phyloP scores from a whole-genome alignment of 1,139 yeast species.

The Barnettozyma hawaiiensis region DNA sequence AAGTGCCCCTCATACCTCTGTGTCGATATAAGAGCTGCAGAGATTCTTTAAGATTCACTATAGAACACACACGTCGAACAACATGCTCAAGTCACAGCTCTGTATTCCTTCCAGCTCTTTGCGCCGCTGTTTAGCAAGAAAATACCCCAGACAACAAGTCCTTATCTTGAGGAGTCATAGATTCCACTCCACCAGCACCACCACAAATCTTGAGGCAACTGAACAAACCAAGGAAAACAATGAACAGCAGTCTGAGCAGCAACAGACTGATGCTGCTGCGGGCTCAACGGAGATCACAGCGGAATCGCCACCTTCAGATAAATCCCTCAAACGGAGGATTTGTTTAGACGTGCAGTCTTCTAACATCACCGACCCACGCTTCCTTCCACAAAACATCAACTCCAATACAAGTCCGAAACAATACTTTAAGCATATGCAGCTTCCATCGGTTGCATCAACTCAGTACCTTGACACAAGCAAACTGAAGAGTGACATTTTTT shows the following conservation, averaged over 20 bases:
- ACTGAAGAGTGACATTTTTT: constrained; percentile 19
- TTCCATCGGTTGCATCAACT: constrained; percentile 24
- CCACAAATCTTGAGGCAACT: constrained; percentile 5
- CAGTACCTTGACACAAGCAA: constrained; percentile 18
- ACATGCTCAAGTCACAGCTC: constrained; percentile 6
- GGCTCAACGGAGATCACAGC: background rate
- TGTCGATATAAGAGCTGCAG: background rate
- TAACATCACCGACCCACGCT: constrained; percentile 6
- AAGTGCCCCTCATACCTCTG: no score
- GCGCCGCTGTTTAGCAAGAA: background rate
- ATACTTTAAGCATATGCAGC: constrained; percentile 7
- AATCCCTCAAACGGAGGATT: constrained; percentile 8
- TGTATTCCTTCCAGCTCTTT: constrained; percentile 13
- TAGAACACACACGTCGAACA: background rate
- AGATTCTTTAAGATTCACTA: background rate
- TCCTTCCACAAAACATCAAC: background rate
- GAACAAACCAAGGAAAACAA: constrained; percentile 14
- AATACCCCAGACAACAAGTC: constrained; percentile 5
- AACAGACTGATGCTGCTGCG: constrained; percentile 4
- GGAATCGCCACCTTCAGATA: background rate
- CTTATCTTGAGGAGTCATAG: constrained; percentile 1
- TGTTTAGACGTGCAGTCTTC: constrained; percentile 5
- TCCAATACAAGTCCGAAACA: constrained; percentile 4
- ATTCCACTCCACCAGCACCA: constrained; percentile 6
- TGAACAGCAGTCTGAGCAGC: constrained; percentile 9